Conservation (phyloP, 2,329 filamentous ascomycete species). For the Byssothecium circinans region DNA sequence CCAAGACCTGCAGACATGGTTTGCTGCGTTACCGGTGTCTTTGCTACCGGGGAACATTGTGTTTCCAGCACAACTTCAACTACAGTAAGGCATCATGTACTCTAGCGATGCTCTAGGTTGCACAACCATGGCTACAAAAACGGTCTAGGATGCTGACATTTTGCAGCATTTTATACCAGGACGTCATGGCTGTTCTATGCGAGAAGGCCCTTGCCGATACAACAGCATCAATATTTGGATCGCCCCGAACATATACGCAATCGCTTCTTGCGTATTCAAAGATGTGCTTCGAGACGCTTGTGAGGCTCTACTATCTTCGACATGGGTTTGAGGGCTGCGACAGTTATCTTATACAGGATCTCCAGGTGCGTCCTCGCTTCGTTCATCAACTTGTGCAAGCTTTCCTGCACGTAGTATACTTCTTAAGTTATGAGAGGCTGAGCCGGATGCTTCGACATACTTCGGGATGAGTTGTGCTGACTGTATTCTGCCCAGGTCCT, state of each 20-base stretch:
- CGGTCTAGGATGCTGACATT: background rate
- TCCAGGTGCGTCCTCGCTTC: background rate
- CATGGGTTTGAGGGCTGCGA: constrained; percentile 1
- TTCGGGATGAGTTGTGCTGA: too few relatives aligned
- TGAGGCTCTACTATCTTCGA: constrained; percentile 5
- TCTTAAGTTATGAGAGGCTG: too few relatives aligned
- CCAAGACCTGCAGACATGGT: background rate
- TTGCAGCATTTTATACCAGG: background rate
- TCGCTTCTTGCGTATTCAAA: background rate
- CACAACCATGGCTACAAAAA: too few relatives aligned
- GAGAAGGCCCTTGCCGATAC: background rate
- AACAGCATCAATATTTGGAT: background rate
- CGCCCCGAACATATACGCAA: background rate
- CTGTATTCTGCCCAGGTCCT: background rate
- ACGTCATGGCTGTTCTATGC: background rate
- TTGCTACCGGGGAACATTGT: background rate
- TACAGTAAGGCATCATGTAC: background rate
- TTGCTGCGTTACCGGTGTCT: background rate
- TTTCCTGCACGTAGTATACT: too few relatives aligned
- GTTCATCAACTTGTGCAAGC: too few relatives aligned
- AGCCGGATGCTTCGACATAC: too few relatives aligned
- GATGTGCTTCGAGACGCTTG: constrained; percentile 1
- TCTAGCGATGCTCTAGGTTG: too few relatives aligned
- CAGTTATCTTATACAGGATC: background rate
- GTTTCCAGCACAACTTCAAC: constrained; percentile 2